phyloP scores from a whole-genome alignment of 2,329 filamentous ascomycete species.

The Diaporthe batatas region DNA sequence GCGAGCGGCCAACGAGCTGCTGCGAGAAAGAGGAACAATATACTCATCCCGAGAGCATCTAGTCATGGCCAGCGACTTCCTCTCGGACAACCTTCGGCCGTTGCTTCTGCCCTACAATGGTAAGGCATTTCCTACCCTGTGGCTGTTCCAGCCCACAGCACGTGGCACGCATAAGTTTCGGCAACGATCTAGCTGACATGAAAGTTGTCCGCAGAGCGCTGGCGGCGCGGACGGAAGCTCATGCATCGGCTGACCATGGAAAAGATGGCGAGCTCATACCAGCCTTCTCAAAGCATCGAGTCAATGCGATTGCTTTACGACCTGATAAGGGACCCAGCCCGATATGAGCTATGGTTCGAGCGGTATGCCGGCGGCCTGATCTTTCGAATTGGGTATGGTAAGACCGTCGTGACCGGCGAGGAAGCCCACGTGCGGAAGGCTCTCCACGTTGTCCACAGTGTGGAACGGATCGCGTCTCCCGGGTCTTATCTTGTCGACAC shows the following conservation, averaged over 20 bases:
- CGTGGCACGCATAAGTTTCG: background rate
- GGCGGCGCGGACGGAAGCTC: background rate
- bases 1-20: slow-evolving; percentile 7
- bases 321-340: background rate
- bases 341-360: slow-evolving; percentile 11
- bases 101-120: background rate
- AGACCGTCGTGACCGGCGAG: slow-evolving; percentile 9
- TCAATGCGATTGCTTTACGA: slow-evolving; percentile 12
- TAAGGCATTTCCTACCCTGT: background rate
- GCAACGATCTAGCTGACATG: background rate
- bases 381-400: slow-evolving; percentile 1
- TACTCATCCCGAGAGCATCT: slow-evolving; percentile 15
- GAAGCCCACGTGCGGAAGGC: slow-evolving; percentile 8
- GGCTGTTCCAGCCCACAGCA: background rate
- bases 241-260: slow-evolving; percentile 14
- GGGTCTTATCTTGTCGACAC: slow-evolving; percentile 15
- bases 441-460: background rate
- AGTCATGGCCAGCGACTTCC: background rate
- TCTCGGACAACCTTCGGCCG: slow-evolving; percentile 12
- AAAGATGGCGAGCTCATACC: slow-evolving; percentile 8
- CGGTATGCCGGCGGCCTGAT: background rate
- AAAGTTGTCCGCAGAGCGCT: background rate
- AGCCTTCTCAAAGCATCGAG: slow-evolving; percentile 13
- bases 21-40: background rate
- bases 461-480: slow-evolving; percentile 3